These are phyloP conservation scores for Diaporthe citriasiana DNA, from an alignment of 2,329 filamentous ascomycete genomes.

Conservation along the genomic window DNA sequence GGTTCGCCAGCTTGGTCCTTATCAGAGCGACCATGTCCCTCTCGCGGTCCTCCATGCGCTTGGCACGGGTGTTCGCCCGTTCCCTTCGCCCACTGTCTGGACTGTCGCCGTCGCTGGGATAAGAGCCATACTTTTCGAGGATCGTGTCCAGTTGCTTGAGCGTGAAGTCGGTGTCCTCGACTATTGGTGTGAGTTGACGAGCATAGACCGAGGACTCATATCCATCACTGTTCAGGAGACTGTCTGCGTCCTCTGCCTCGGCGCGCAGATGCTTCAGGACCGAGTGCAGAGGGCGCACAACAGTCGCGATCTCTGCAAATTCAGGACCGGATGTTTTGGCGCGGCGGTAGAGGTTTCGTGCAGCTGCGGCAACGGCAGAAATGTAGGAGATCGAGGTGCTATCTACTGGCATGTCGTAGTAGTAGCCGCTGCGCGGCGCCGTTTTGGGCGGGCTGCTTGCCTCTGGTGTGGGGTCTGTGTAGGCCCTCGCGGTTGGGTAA, in stretches of 20 bases:
- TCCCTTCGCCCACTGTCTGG: constrained; percentile 42
- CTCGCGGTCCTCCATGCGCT: constrained; percentile 52
- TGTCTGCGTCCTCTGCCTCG: constrained; percentile 70
- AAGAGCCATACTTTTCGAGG: constrained; percentile 60
- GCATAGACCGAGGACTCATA: constrained; percentile 58
- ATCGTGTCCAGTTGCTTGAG: constrained; percentile 68
- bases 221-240: constrained; percentile 61
- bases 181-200: constrained; percentile 64
- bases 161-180: constrained; percentile 68
- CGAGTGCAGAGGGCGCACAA: constrained; percentile 67
- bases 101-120: constrained; percentile 43
- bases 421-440: constrained; percentile 21
- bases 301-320: constrained; percentile 64
- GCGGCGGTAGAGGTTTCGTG: constrained; percentile 68
- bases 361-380: constrained; percentile 68
- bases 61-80: constrained; percentile 49
- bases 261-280: constrained; percentile 70
- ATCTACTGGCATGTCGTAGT: constrained; percentile 49
- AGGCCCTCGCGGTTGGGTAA: constrained; percentile 23
- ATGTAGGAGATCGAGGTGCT: constrained; percentile 59
- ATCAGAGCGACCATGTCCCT: constrained; percentile 59
- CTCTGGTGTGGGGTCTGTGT: not conserved
- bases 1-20: constrained; percentile 62
- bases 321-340: constrained; percentile 63
- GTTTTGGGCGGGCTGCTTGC: constrained; percentile 37